Evolutionary conservation across 805 yeast species (phyloP).

Genomic region (Clavispora phyllophila): DNA sequence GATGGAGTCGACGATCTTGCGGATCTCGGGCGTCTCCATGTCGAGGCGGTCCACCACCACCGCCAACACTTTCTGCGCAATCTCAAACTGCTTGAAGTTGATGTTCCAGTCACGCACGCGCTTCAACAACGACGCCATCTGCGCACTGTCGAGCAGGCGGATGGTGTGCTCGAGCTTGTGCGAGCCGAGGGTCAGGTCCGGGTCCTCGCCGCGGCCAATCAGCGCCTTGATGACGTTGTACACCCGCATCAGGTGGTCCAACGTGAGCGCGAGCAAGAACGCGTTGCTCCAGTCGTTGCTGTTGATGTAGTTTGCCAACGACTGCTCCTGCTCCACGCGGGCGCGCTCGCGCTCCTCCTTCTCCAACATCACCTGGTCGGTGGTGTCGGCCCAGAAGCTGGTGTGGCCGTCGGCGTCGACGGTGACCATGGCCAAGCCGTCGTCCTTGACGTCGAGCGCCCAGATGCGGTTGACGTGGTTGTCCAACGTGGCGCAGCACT

Average conservation of each 20-base stretch:
- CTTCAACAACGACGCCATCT: conserved; percentile 56
- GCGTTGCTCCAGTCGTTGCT: conserved; percentile 85
- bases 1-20: conserved; percentile 65
- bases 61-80: conserved; percentile 73
- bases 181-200: conserved; percentile 50
- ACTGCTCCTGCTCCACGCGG: conserved; percentile 83
- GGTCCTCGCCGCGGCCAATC: conserved; percentile 46
- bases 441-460: conserved; percentile 68
- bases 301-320: conserved; percentile 66
- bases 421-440: conserved; percentile 65
- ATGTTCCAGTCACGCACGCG: conserved; percentile 95
- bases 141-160: conserved; percentile 50
- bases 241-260: conserved; percentile 87
- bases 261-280: conserved; percentile 73
- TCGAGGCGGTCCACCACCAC: conserved; percentile 55
- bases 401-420: conserved; percentile 96
- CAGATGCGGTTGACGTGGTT: conserved; percentile 91
- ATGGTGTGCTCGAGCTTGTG: conserved; percentile 60
- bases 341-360: conserved; percentile 49
- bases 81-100: conserved; percentile 70
- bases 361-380: conserved; percentile 58
- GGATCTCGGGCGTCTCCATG: conserved; percentile 58
- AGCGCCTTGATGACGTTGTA: conserved; percentile 70
- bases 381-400: conserved; percentile 83
- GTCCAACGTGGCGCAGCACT: conserved; percentile 78